A percentile compares a stretch with the other conserved stretches of the same genome.
Evolutionary conservation across 2,329 filamentous ascomycete species (phyloP).

Genomic region (Botryotinia narcissicola): DNA sequence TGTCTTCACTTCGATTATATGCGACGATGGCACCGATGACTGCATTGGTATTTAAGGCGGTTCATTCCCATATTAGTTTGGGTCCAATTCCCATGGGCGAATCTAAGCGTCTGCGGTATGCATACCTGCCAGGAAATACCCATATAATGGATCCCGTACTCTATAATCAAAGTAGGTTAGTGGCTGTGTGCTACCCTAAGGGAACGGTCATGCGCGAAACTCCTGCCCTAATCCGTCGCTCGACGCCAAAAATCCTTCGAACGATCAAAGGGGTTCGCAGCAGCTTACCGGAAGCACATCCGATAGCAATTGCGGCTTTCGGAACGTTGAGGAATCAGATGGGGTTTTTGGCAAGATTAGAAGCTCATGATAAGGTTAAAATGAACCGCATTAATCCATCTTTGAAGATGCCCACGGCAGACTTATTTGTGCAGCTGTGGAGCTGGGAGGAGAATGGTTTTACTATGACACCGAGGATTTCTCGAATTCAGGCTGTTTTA

Average conservation of each 20-base stretch:
- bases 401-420: neutral
- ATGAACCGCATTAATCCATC: neutral
- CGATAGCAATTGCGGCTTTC: neutral
- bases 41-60: neutral
- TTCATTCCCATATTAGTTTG: neutral
- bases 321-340: neutral
- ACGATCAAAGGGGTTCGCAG: neutral
- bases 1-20: neutral
- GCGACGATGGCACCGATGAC: neutral
- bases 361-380: neutral
- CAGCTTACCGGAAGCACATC: neutral
- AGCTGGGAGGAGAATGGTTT: neutral
- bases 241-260: neutral
- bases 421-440: constrained; percentile 1
- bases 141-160: neutral
- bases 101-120: neutral
- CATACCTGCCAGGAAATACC: neutral
- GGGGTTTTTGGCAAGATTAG: neutral
- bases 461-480: neutral
- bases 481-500: neutral
- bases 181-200: neutral
- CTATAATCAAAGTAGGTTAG: neutral
- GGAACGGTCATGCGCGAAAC: neutral
- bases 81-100: neutral
- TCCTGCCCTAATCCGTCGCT: neutral